Base-by-base conservation (phyloP, 2,329 filamentous ascomycete species). In the Paraphoma sp. region DNA sequence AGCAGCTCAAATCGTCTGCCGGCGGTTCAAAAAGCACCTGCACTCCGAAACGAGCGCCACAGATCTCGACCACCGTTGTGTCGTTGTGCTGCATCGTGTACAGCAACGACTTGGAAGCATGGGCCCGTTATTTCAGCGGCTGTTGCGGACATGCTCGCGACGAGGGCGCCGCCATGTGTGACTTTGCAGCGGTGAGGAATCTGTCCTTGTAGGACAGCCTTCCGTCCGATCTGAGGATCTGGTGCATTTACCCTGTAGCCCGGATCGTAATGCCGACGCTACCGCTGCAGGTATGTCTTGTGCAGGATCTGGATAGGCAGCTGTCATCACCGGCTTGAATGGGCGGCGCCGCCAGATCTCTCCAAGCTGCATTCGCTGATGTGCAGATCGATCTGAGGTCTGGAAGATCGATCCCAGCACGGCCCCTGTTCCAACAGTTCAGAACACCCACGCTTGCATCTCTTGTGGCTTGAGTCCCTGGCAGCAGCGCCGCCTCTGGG, bases 231-330 rank as follows among this genome's bases (percentile, higher is more conserved):
- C 54, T 41, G 45, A 48, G 33, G 51, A 50, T 47, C 44, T 44
- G 56, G 45, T 58, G 46, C 57, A 63, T 64, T 59, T 63, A 63
- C 65, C 70, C 66, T 73, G 68, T 65, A 61, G 67, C 52, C 50
- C 64, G 62, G 63, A 64, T 63, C 60, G 33, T 58, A 63, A 56
- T 68, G 65, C 68, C 69, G 68, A 60, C 60, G 62, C 65, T 63
- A 67, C 59, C 46, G 56, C 62, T 67, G 65, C 63, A 59, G 51
- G 66, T 62, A 66, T 61, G 66, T 63, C 62, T 63, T 53, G 54
- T 69, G 67, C 67, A 72, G 65, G 65, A 71, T 72, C 64, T 74
- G 62, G 60, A 48, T 59, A 63, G 55, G 51, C 65, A 63, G 59
- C 60, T 66, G 67, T 67, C 67, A 71, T 61, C 63, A 65, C 67